Percentiles rank a stretch among this genome's conserved stretches.
Conservation (phyloP, 2,329 filamentous ascomycete species). For the Elsinoe arachidis region DNA sequence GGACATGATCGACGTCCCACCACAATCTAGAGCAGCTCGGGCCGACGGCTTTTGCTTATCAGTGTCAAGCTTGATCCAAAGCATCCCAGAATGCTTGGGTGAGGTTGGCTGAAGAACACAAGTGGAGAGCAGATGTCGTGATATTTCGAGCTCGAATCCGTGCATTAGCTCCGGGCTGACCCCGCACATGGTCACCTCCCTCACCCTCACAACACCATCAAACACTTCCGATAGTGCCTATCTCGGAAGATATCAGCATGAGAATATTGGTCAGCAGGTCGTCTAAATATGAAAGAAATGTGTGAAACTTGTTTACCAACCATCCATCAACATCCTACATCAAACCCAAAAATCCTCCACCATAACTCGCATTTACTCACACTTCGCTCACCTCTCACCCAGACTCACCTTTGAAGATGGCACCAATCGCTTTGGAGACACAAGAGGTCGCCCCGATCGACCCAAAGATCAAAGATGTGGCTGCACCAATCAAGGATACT, state of each 20-base stretch:
- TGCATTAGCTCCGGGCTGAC: background rate
- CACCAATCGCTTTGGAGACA: conserved; percentile 40
- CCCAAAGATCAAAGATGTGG: conserved; percentile 54
- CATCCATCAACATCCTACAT: background rate
- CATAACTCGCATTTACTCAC: too few species aligned
- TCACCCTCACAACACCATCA: background rate
- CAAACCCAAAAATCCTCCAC: background rate
- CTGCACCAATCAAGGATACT: conserved; percentile 54
- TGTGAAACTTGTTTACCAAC: too few species aligned
- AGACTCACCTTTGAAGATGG: conserved; percentile 32
- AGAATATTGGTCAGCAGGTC: background rate
- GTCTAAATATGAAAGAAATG: background rate
- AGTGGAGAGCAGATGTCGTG: background rate
- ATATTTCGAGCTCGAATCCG: conserved; percentile 11
- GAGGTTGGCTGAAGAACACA: background rate
- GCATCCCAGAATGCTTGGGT: background rate
- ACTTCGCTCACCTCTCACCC: background rate
- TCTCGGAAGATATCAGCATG: background rate
- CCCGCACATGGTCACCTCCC: background rate
- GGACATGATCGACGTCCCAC: background rate
- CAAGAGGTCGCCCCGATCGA: conserved; percentile 36
- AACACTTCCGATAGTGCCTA: background rate
- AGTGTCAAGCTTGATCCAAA: background rate
- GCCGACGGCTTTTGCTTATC: conserved; percentile 24
- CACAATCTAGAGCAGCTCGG: background rate